Conservation (phyloP, 2,329 filamentous ascomycete species). For the Cladophialophora chaetospira region DNA sequence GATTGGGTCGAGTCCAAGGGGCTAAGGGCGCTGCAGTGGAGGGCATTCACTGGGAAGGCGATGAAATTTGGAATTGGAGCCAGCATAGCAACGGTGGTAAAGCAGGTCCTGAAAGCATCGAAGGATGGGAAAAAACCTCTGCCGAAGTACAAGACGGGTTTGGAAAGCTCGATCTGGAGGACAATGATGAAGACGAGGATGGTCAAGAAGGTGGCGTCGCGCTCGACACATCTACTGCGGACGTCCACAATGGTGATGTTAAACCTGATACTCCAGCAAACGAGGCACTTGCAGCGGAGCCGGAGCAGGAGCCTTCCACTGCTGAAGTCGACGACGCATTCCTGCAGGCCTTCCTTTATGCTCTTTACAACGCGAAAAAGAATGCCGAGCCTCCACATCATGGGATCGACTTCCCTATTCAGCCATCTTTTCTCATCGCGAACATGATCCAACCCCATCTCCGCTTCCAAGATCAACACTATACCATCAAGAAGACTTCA, state of each 20-base stretch:
- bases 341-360: constrained; percentile 64
- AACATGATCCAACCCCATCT: constrained; percentile 68
- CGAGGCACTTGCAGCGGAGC: constrained; percentile 42
- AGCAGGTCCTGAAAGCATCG: constrained; percentile 55
- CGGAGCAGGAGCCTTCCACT: constrained; percentile 57
- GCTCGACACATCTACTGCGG: constrained; percentile 35
- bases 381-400: constrained; percentile 56
- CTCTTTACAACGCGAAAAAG: constrained; percentile 61
- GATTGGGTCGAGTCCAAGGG: constrained; percentile 57
- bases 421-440: constrained; percentile 65
- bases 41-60: constrained; percentile 67
- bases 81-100: constrained; percentile 55
- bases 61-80: constrained; percentile 69
- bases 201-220: constrained; percentile 49
- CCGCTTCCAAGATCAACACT: constrained; percentile 59
- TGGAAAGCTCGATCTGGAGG: constrained; percentile 44
- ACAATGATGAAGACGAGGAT: constrained; percentile 48
- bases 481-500: constrained; percentile 70
- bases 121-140: constrained; percentile 51
- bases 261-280: constrained; percentile 29
- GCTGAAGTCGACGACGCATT: constrained; percentile 70
- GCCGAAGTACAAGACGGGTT: constrained; percentile 43
- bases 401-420: constrained; percentile 63
- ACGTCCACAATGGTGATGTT: background rate
- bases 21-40: constrained; percentile 66